Evolutionary conservation across 2,329 filamentous ascomycete genomes (phyloP).

Genomic region (Alternaria sp.): DNA sequence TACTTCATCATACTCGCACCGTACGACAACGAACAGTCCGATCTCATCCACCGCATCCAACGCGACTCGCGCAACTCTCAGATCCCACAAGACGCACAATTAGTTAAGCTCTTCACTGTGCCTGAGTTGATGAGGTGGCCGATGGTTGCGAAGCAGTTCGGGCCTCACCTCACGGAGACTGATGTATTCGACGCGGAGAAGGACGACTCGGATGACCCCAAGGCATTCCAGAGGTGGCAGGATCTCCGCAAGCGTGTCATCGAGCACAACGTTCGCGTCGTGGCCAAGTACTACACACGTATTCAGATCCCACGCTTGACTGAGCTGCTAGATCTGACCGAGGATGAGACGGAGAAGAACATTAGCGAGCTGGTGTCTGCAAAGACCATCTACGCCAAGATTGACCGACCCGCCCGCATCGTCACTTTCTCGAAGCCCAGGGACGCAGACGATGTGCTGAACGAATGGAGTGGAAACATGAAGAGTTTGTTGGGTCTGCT

Average conservation of each 20-base stretch:
- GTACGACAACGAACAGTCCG: slow-evolving; percentile 98
- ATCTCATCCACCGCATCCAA: slow-evolving; percentile 91
- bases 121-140: slow-evolving; percentile 99
- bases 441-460: slow-evolving; percentile 93
- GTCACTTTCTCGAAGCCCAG: slow-evolving; percentile 95
- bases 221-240: slow-evolving; percentile 86
- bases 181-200: slow-evolving; percentile 82
- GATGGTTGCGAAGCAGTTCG: slow-evolving; percentile 86
- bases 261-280: slow-evolving; percentile 96
- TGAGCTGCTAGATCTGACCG: slow-evolving; percentile 85
- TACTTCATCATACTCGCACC: slow-evolving; percentile 97
- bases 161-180: slow-evolving; percentile 82
- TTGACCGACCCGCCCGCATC: slow-evolving; percentile 88
- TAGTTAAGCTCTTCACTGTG: slow-evolving; percentile 93
- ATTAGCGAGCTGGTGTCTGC: slow-evolving; percentile 96
- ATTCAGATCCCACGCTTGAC: slow-evolving; percentile 92
- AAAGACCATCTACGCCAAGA: slow-evolving; percentile 98
- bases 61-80: slow-evolving; percentile 81
- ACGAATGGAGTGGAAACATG: slow-evolving; percentile 99
- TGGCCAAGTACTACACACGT: slow-evolving; percentile 98
- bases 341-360: slow-evolving; percentile 98
- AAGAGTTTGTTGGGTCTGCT: slow-evolving; percentile 85
- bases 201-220: slow-evolving; percentile 72
- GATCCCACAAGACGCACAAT: slow-evolving; percentile 79
- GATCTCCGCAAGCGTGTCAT: slow-evolving; percentile 98